Base-by-base conservation (phyloP, 2,329 filamentous ascomycete species). In the Fusarium oxysporum region DNA sequence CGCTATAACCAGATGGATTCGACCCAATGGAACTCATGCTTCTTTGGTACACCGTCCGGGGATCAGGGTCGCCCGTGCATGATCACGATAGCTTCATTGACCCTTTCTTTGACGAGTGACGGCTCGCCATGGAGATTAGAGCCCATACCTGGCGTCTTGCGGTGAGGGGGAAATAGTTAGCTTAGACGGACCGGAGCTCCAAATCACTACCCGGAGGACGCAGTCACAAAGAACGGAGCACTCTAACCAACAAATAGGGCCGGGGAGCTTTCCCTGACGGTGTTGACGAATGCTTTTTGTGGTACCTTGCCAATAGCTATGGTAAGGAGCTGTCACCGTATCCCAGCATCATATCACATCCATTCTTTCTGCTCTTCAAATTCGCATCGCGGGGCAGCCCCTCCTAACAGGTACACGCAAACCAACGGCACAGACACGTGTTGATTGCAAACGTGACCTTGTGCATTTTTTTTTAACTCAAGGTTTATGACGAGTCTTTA, bases 361-460 rank as follows among this genome's bases (percentile, higher is more conserved):
- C 33, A n/a, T 54, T 54, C 37, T 57, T 61, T 57, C 32, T 47
- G 37, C 47, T 55, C 35, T 45, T 65, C 35, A n/a, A 44, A 40
- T 58, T 58, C 38, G 38, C 48, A 71, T 55, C 59, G 57, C 48
- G 55, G 55, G 62, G 41, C 50, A 44, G 25, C 55, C 72, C 67
- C 73, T 67, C 59, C 72, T 65, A 56, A 45, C 60, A 23, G 30
- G 47, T 73, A 56, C 65, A 72, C 71, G 71, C 74, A 77, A 72
- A 73, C 65, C 73, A 75, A 77, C 67, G 73, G 73, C 71, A 48
- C 62, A 75, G 59, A 75, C 74, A 78, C 74, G 74, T 78, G 73
- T 60, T 74, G 62, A 55, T 43, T 61, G 63, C 32, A 65, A 78
- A 70, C 76, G 74, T 75, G 71, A 77, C 74, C 68, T 55, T 62